These are phyloP conservation scores for Thalia dealbata DNA, from an alignment of 176 grass and related monocot species.

Conservation along the genomic window DNA sequence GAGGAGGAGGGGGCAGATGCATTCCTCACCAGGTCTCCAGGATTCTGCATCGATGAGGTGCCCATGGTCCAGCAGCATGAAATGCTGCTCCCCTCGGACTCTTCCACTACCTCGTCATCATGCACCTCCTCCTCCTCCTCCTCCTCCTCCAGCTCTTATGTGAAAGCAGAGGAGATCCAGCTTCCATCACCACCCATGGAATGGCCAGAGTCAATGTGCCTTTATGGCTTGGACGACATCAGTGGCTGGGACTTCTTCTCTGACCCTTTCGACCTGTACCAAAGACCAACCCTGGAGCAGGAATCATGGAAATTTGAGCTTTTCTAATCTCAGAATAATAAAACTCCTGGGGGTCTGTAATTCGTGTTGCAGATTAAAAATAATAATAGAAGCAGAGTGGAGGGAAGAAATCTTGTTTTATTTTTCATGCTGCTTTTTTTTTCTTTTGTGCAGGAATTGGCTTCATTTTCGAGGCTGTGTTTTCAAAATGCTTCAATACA, in stretches of 20 bases:
- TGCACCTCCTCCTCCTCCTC: not conserved
- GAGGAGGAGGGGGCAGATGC: not conserved
- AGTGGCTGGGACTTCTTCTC: slow-evolving; percentile 6
- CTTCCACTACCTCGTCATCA: not conserved
- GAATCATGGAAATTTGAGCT: slow-evolving; percentile 8
- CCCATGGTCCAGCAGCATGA: slow-evolving; percentile 14
- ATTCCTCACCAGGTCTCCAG: not conserved
- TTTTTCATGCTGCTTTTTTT: not conserved
- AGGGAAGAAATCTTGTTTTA: not conserved
- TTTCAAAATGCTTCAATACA: too few species aligned
- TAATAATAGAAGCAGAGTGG: not conserved
- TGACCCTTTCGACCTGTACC: slow-evolving; percentile 3
- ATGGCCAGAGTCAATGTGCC: not conserved
- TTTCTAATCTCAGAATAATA: not conserved
- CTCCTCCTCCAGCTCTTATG: not conserved
- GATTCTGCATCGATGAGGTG: slow-evolving; percentile 16
- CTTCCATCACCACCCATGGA: not conserved
- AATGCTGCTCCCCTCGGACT: not conserved
- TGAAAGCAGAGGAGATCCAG: not conserved
- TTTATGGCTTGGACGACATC: not conserved
- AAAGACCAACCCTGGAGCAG: not conserved
- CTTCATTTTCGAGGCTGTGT: too few species aligned
- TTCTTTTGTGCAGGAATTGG: not conserved
- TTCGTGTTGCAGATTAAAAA: slow-evolving; percentile 2
- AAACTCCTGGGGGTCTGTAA: not conserved